These are phyloP conservation scores for Eucalyptus curtisii DNA, from an alignment of 345 rosid species.

Conservation along the genomic window DNA sequence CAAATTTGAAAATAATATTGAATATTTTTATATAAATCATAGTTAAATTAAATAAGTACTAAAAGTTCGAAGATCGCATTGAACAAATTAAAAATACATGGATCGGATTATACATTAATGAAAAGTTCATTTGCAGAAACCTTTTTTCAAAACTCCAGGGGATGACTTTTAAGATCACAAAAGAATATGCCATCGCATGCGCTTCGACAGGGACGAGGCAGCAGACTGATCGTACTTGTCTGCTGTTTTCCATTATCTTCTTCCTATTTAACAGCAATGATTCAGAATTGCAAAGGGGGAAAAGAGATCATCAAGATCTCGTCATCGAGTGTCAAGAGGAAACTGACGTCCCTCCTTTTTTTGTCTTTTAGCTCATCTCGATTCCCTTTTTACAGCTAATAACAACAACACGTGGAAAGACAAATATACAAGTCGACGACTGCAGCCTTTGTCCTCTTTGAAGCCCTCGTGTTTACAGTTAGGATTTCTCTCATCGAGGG, in stretches of 20 bases:
- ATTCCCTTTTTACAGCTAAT: neutral
- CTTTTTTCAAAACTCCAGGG: neutral
- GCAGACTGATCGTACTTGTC: neutral
- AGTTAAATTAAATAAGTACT: rapidly evolving
- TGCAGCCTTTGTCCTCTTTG: neutral
- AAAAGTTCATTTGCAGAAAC: no score
- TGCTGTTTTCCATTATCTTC: neutral
- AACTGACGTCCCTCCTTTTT: neutral
- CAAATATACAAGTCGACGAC: neutral
- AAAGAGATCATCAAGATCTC: neutral
- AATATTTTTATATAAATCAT: no score
- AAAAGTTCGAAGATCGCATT: rapidly evolving
- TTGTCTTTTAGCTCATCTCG: neutral
- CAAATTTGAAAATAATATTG: no score
- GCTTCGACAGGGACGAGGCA: neutral
- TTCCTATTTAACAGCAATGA: neutral
- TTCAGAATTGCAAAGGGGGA: neutral
- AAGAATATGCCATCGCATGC: neutral
- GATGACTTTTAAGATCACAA: neutral
- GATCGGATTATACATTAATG: rapidly evolving
- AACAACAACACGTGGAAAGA: neutral
- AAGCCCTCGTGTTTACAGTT: neutral
- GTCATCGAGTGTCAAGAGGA: neutral
- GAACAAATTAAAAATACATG: rapidly evolving
- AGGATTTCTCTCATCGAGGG: neutral